phyloP scores from a whole-genome alignment of 345 rosid species.

The Euphorbia pulcherrima region DNA sequence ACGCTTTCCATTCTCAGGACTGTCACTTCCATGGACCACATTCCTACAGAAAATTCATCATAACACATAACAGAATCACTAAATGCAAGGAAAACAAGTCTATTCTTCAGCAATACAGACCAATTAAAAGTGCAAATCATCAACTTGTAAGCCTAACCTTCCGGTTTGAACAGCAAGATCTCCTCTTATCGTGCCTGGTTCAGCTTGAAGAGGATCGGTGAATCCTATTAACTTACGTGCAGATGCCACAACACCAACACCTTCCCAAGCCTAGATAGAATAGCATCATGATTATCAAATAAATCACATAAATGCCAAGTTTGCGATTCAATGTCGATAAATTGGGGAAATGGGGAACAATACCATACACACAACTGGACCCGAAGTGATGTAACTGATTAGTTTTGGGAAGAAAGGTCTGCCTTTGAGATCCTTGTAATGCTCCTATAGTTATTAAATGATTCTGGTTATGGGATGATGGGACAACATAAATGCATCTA shows the following conservation, averaged over 20 bases:
- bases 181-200: constrained; percentile 95
- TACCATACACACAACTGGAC: constrained; percentile 98
- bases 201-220: constrained; percentile 95
- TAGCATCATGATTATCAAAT: constrained; percentile 17
- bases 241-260: constrained; percentile 91
- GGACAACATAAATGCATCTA: neutral
- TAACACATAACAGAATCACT: constrained; percentile 1
- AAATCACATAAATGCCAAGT: neutral
- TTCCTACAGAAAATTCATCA: constrained; percentile 54
- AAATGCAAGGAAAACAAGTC: neutral
- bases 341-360: constrained; percentile 9
- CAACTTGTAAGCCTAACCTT: constrained; percentile 48
- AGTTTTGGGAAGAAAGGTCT: constrained; percentile 82
- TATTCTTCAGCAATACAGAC: constrained; percentile 2
- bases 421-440: constrained; percentile 81
- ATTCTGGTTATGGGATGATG: neutral
- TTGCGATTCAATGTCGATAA: neutral
- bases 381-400: constrained; percentile 82
- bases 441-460: constrained; percentile 50
- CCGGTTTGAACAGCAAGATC: constrained; percentile 98
- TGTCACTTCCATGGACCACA: constrained; percentile 93
- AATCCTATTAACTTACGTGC: constrained; percentile 90
- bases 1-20: constrained; percentile 91
- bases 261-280: constrained; percentile 80
- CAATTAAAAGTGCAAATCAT: constrained; percentile 1